phyloP scores from a whole-genome alignment of 176 grass and related monocot genomes.

The Aechmea fasciata region DNA sequence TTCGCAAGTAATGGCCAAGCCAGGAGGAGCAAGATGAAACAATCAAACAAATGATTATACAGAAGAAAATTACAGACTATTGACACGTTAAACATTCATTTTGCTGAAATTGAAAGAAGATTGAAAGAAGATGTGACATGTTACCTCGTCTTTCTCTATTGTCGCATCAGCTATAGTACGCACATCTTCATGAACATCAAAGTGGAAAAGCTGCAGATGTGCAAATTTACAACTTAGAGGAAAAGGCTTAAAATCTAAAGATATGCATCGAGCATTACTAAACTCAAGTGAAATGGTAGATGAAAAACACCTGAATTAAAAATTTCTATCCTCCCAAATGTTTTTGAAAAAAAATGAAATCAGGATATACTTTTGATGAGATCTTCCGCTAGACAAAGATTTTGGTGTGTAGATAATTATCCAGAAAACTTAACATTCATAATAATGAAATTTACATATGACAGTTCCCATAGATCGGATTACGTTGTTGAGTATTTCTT shows the following conservation, averaged over 20 bases:
- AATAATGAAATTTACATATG: too few species aligned
- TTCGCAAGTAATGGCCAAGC: too few species aligned
- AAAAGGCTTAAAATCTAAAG: neutral
- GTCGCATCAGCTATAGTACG: slow-evolving; percentile 93
- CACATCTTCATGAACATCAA: slow-evolving; percentile 98
- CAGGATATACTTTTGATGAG: too few species aligned
- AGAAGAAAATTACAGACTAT: neutral
- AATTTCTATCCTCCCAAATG: neutral
- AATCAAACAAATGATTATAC: neutral
- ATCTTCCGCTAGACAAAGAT: too few species aligned
- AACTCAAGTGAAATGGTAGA: neutral
- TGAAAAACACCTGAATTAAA: neutral
- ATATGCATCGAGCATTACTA: neutral
- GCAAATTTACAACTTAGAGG: neutral
- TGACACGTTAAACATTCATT: neutral
- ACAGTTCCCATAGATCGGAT: too few species aligned
- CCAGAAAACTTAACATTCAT: too few species aligned
- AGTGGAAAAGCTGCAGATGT: slow-evolving; percentile 82
- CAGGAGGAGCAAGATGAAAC: neutral
- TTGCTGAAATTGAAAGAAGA: slow-evolving; percentile 13
- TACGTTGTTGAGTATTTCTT: too few species aligned
- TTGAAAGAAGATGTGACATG: slow-evolving; percentile 12
- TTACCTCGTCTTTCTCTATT: slow-evolving; percentile 96
- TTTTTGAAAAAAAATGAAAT: too few species aligned
- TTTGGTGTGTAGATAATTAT: too few species aligned